Evolutionary conservation across 139 green algal genomes (phyloP).

Genomic region (Chlamydomonas incerta): DNA sequence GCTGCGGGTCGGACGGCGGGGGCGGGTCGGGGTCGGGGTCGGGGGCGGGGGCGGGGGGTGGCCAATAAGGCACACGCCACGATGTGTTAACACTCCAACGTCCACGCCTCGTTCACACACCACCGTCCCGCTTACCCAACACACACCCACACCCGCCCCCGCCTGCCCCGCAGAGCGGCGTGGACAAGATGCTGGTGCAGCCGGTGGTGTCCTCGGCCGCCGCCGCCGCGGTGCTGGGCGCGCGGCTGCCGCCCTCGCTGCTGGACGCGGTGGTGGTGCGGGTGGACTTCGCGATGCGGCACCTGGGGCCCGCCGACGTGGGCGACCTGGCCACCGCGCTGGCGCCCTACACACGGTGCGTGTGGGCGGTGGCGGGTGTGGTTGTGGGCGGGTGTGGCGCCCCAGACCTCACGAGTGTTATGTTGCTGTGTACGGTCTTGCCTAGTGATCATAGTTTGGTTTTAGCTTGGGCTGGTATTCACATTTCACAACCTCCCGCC

Average conservation of each 20-base stretch:
- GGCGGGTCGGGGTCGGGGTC: too few relatives aligned
- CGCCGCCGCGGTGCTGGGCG: neutral
- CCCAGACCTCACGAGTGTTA: too few relatives aligned
- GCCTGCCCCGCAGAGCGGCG: neutral
- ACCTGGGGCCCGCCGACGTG: neutral
- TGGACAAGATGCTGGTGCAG: neutral
- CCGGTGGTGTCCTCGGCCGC: neutral
- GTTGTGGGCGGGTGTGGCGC: too few relatives aligned
- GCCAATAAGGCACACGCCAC: too few relatives aligned
- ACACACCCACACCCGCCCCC: neutral
- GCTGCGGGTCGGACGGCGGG: too few relatives aligned
- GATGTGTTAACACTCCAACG: too few relatives aligned
- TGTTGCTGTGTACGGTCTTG: too few relatives aligned
- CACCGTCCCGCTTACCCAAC: too few relatives aligned
- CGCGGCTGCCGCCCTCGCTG: neutral
- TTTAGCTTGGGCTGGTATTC: too few relatives aligned
- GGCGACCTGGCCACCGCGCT: constrained; percentile 26
- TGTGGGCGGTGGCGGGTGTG: neutral
- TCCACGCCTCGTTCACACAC: too few relatives aligned
- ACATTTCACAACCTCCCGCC: neutral
- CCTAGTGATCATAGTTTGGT: too few relatives aligned
- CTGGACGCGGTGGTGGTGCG: neutral
- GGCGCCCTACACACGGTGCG: constrained; percentile 18
- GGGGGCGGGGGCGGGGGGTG: too few relatives aligned
- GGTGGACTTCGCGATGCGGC: neutral